phyloP scores from a whole-genome alignment of 1,284 basidiomycete genomes.

The Ceratobasidium sp. region DNA sequence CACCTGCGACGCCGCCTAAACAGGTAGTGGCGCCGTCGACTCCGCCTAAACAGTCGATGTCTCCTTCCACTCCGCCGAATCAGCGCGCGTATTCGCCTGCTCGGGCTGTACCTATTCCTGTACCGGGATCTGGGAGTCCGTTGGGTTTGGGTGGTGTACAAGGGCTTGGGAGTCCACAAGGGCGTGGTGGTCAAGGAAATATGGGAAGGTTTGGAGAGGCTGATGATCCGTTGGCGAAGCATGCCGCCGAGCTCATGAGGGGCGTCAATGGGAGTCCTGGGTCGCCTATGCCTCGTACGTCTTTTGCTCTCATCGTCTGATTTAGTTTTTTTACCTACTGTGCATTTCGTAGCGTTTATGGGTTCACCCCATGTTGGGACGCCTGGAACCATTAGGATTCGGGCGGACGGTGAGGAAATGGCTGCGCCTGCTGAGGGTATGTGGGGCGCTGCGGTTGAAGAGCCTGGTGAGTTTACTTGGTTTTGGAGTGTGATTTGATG shows the following conservation, averaged over 20 bases:
- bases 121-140: neutral
- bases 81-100: neutral
- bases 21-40: too few relatives aligned
- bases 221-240: slow-evolving; percentile 35
- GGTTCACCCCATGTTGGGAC: slow-evolving; percentile 1
- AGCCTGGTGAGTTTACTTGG: neutral
- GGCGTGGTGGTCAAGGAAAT: too few relatives aligned
- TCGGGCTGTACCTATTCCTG: neutral
- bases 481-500: too few relatives aligned
- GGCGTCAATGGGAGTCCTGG: slow-evolving; percentile 22
- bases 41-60: too few relatives aligned
- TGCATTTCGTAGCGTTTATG: neutral
- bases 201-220: slow-evolving; percentile 3
- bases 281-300: neutral
- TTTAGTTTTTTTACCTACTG: neutral
- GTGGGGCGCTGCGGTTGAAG: slow-evolving; percentile 3
- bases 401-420: slow-evolving; percentile 9
- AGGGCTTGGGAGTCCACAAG: too few relatives aligned
- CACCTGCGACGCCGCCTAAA: too few relatives aligned
- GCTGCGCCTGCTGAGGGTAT: slow-evolving; percentile 13
- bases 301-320: neutral
- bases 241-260: slow-evolving; percentile 35
- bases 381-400: slow-evolving; percentile 31
- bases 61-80: slow-evolving; percentile 9
- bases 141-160: too few relatives aligned